Conservation (phyloP, 306 rosid species). For the Prunus persica region DNA sequence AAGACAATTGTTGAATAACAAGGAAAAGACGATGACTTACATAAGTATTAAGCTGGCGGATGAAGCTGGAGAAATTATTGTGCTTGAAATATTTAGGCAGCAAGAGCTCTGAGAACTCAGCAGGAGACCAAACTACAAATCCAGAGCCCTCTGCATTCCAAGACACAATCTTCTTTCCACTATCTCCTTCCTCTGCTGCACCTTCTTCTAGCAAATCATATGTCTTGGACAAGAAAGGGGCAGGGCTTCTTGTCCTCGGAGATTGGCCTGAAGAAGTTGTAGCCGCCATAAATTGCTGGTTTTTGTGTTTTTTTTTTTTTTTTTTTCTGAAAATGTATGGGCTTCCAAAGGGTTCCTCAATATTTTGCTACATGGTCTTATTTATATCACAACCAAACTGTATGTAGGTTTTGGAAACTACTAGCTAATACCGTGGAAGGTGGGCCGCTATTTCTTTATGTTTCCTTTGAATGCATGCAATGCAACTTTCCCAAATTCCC, state of each 20-base stretch:
- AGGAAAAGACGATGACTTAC: conserved; percentile 32
- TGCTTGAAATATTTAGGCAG: conserved; percentile 85
- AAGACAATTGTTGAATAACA: neutral
- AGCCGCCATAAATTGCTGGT: conserved; percentile 10
- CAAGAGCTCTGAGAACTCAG: conserved; percentile 65
- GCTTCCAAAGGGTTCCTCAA: neutral
- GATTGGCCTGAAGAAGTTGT: conserved; percentile 20
- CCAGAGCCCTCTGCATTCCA: conserved; percentile 74
- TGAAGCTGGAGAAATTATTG: conserved; percentile 91
- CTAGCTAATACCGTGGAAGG: conserved; percentile 17
- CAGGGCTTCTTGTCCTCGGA: conserved; percentile 45
- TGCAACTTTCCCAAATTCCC: conserved; percentile 5
- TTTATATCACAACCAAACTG: conserved; percentile 11
- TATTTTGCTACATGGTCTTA: neutral
- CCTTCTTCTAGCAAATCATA: conserved; percentile 66
- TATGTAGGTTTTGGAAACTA: conserved; percentile 20
- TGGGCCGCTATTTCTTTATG: conserved; percentile 18
- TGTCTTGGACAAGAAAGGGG: conserved; percentile 75
- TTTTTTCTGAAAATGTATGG: neutral
- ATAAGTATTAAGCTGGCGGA: conserved; percentile 86
- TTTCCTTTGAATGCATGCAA: conserved; percentile 14
- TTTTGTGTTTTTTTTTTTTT: neutral
- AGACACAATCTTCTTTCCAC: conserved; percentile 37
- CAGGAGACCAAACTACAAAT: conserved; percentile 84
- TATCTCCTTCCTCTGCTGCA: conserved; percentile 1